Base-by-base conservation (phyloP, 1,139 yeast genomes). In the Chernovozyma aurita region DNA sequence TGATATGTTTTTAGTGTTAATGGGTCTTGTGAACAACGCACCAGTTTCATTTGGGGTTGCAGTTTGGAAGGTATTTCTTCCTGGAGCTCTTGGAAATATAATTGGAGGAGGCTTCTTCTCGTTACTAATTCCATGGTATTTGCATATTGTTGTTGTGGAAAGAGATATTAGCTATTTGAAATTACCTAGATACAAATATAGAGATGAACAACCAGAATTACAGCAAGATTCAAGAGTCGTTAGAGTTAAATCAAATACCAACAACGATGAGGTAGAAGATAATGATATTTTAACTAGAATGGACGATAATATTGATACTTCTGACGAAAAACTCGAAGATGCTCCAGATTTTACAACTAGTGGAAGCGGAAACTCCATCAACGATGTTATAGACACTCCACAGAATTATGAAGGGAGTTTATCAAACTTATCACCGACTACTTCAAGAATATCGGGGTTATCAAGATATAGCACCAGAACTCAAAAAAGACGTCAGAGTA, bases 121-220 rank as follows among this genome's bases (percentile, higher is more conserved):
- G 6, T 46, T 78, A 3, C 65, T 73, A 0, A 55, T 83, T 18
- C 85, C 88, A 7, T 84, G 78, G 73, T 84, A 80, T 49, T 63
- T 80, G 45, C 94, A 84, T 52, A 50, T 84, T 36, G 70, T 73
- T 28, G 82, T 78, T 32, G 87, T 84, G 22, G 94, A 84, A 52
- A 59, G 72, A 42, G 94, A 84, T 57, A 75, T 78, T 54, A 69
- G 68, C 44, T 52, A 62, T 35, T 62, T 83, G 54, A 68, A 76
- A 25, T 65, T 84, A 42, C 94, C 94, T 7, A 61, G 65, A 32
- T 82, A 74, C 46, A 88, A 80, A 27, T 77, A 79, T 35, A 70
- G 80, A 47, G 94, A 84, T 58, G 92, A 83, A 53, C 92, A 82
- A 48, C 92, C 94, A 2, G 84, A 82, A 50, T 61, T 82, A 45